Evolutionary conservation across 441 rosid species (phyloP), one percentile per base, ranked within the genome.

Genomic region (Euphorbia corollata): DNA sequence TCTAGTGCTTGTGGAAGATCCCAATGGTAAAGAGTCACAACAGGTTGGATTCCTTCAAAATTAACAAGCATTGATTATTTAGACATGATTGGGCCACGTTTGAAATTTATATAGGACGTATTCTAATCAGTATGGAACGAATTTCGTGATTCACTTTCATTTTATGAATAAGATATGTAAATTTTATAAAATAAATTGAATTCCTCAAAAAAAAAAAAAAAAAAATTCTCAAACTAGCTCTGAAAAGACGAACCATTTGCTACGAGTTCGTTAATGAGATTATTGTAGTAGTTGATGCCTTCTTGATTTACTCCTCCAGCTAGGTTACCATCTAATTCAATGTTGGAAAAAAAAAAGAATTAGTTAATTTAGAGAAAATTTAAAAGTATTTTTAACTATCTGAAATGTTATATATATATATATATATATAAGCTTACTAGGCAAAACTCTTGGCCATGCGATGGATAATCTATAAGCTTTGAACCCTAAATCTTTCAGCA

Each of bases 11-110:
- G 58, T 22, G 58, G 27, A 54, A 54, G 8, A 54, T 54, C 58
- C 58, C 58, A 54, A 54, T 54, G 58, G 58, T 18, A 54, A 6
- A 54, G 58, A 54, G 58, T 54, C 58, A 54, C 58, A 54, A 54
- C 23, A 54, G 58, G 58, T 54, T 54, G 6, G 11, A 54, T 54
- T 54, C 58, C 58, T 54, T 19, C 58, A 54, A 54, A 19, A 20
- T 18, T 18, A 54, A 54, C 58, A 54, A 54, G 27, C 10, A 0
- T 45, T 48, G 2, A 15, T 8, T 15, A 8, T 8, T 48, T 48
- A 16, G 53, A 48, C 5, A 48, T 48, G 5, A 16, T 15, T 16
- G 18, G 15, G 32, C 32, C 19, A 48, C 19, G 13, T 48, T 48
- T 48, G 6, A 48, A 53, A n/a, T n/a, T 5, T 2, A 45, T 10